These are phyloP conservation scores for Stagonosporopsis tanaceti DNA, from an alignment of 2,329 filamentous ascomycete species.

Conservation along the genomic window DNA sequence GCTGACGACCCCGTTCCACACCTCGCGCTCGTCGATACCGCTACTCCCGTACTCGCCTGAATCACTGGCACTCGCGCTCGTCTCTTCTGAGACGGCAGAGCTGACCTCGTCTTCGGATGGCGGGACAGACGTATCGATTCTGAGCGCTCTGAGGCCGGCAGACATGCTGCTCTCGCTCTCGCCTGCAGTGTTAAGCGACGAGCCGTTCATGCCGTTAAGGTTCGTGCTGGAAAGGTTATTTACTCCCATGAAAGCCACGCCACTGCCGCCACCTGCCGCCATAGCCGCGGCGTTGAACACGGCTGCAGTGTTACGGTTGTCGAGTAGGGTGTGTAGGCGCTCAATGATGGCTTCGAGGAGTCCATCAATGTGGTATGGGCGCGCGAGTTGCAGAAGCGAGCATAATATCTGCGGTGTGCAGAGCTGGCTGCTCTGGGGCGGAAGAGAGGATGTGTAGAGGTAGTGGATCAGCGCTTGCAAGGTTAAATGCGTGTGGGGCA, in stretches of 20 bases:
- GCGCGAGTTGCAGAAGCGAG: constrained; percentile 89
- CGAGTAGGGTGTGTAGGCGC: constrained; percentile 84
- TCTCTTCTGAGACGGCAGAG: constrained; percentile 41
- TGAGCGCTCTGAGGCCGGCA: constrained; percentile 50
- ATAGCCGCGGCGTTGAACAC: constrained; percentile 99
- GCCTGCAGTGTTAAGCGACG: constrained; percentile 17
- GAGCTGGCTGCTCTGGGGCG: constrained; percentile 75
- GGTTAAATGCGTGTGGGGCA: constrained; percentile 90
- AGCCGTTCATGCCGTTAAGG: constrained; percentile 41
- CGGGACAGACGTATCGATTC: constrained; percentile 60
- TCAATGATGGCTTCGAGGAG: constrained; percentile 92
- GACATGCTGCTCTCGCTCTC: constrained; percentile 42
- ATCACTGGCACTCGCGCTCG: constrained; percentile 43
- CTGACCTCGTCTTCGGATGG: constrained; percentile 46
- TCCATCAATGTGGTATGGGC: constrained; percentile 92
- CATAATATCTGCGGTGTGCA: constrained; percentile 96
- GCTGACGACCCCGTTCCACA: constrained; percentile 83
- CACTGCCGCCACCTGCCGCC: constrained; percentile 91
- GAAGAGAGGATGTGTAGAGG: constrained; percentile 90
- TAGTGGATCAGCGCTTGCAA: constrained; percentile 91
- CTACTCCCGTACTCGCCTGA: constrained; percentile 46
- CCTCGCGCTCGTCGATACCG: constrained; percentile 61
- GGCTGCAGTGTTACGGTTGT: constrained; percentile 92
- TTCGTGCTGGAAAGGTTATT: constrained; percentile 34
- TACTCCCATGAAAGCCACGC: constrained; percentile 68